Conservation (phyloP, 2,329 filamentous ascomycete species). For the Akanthomyces lecanii region DNA sequence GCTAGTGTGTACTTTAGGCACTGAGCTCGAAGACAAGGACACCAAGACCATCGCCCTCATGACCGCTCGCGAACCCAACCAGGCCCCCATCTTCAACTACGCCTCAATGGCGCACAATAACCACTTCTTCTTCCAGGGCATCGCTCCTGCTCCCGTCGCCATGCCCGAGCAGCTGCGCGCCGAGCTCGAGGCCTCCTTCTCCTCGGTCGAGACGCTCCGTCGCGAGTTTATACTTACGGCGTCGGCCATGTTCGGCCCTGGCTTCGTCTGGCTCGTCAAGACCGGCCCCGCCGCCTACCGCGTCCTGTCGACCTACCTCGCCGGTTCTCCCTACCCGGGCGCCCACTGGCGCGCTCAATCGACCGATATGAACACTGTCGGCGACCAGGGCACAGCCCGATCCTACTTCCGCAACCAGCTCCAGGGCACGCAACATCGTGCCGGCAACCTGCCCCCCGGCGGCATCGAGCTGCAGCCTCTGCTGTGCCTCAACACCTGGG, state of each 20-base stretch:
- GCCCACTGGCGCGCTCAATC: constrained; percentile 74
- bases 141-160: constrained; percentile 38
- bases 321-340: constrained; percentile 79
- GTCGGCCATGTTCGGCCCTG: constrained; percentile 89
- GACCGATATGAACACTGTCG: constrained; percentile 65
- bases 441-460: constrained; percentile 52
- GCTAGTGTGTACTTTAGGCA: constrained; percentile 43
- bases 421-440: constrained; percentile 24
- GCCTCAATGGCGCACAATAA: constrained; percentile 96
- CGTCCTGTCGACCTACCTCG: constrained; percentile 84
- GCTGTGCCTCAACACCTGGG: constrained; percentile 92
- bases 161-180: constrained; percentile 54
- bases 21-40: constrained; percentile 56
- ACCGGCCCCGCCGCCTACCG: constrained; percentile 47
- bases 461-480: constrained; percentile 69
- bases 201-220: constrained; percentile 76
- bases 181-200: constrained; percentile 68
- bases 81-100: constrained; percentile 86
- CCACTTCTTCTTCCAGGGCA: constrained; percentile 69
- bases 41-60: constrained; percentile 66
- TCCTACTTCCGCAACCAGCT: constrained; percentile 38
- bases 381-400: constrained; percentile 35
- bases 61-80: constrained; percentile 72
- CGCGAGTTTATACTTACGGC: constrained; percentile 77
- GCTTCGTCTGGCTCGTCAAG: constrained; percentile 92